Evolutionary conservation across 345 rosid species (phyloP).

Genomic region (Kernera saxatilis): DNA sequence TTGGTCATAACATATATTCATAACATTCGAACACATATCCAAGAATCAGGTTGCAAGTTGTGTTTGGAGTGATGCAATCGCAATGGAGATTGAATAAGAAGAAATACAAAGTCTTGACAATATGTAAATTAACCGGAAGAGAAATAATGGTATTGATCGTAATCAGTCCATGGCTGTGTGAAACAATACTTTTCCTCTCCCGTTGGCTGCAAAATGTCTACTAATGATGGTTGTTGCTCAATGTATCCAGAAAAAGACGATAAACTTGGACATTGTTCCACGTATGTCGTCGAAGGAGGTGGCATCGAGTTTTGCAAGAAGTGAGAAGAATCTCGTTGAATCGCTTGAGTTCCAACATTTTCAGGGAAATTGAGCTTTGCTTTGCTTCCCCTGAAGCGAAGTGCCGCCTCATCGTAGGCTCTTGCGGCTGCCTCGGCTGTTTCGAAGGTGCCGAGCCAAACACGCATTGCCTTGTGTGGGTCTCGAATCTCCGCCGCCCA

Average conservation of each 20-base stretch:
- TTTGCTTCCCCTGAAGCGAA: constrained; percentile 72
- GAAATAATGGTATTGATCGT: not conserved
- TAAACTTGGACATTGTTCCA: not conserved
- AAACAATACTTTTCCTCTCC: not conserved
- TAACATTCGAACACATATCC: not conserved
- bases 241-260: not conserved
- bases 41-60: not conserved
- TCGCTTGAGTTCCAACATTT: not conserved
- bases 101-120: not conserved
- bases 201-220: not conserved
- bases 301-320: not conserved
- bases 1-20: not conserved
- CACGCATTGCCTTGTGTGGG: constrained; percentile 71
- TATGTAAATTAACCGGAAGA: not conserved
- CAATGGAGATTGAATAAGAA: too few relatives aligned
- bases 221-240: not conserved
- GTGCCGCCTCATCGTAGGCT: constrained; percentile 75
- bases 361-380: constrained; percentile 42
- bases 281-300: not conserved
- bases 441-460: constrained; percentile 85
- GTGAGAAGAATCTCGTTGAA: not conserved
- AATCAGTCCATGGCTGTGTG: not conserved
- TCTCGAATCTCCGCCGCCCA: constrained; percentile 42
- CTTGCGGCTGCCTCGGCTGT: constrained; percentile 80
- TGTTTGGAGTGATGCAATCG: not conserved